Conservation (phyloP, 2,329 filamentous ascomycete species). For the Trichoderma afroharzianum region DNA sequence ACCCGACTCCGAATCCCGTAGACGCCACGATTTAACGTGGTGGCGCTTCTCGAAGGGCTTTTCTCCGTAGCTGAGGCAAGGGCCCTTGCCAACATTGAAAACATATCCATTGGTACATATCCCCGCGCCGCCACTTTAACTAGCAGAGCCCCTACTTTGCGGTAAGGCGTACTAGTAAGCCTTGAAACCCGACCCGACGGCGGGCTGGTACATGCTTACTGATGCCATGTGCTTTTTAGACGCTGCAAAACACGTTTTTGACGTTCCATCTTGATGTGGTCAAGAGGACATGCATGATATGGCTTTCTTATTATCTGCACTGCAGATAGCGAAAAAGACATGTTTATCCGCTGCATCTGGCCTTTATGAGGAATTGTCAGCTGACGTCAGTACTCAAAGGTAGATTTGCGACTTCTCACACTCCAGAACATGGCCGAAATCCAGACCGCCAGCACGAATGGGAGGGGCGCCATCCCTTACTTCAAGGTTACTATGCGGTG, state of each 20-base stretch:
- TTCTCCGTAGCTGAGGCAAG: background rate
- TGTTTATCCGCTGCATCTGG: background rate
- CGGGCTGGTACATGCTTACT: background rate
- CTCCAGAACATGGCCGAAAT: background rate
- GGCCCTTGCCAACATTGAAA: background rate
- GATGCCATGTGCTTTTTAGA: background rate
- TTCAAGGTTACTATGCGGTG: background rate
- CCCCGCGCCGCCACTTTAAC: background rate
- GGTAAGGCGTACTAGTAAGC: background rate
- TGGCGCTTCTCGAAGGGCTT: background rate
- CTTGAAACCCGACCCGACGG: background rate
- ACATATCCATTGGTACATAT: background rate
- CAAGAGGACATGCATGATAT: background rate
- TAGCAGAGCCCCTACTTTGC: background rate
- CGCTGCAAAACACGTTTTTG: background rate
- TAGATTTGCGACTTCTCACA: background rate
- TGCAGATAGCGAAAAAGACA: background rate
- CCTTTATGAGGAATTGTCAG: background rate
- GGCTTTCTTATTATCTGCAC: background rate
- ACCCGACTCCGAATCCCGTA: conserved; percentile 8
- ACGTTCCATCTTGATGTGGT: background rate
- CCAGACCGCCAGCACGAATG: background rate
- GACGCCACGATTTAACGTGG: background rate
- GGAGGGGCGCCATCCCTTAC: background rate
- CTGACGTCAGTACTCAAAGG: background rate